Conservation (phyloP, 345 rosid species). For the Gossypioides kirkii region DNA sequence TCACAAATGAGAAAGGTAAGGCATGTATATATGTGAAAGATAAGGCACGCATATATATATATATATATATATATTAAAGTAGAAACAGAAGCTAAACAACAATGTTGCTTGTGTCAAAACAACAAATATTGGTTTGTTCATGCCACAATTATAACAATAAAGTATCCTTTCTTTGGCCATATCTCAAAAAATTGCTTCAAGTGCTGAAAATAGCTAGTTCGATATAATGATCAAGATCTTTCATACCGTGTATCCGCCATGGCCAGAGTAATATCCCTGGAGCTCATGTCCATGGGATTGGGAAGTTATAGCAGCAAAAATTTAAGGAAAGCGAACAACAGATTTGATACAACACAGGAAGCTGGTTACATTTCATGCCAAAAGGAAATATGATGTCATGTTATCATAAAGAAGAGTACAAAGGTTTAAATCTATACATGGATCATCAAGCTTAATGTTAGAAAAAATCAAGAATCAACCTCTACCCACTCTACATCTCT, state of each 20-base stretch:
- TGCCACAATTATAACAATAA: background rate
- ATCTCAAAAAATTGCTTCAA: conserved; percentile 27
- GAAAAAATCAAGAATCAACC: background rate
- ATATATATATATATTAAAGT: no score
- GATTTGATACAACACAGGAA: background rate
- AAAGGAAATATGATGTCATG: background rate
- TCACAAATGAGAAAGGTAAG: no score
- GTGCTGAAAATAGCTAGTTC: conserved; percentile 16
- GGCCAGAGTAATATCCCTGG: conserved; percentile 24
- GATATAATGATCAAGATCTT: conserved; percentile 24
- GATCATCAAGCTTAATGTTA: background rate
- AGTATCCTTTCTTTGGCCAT: conserved; percentile 24
- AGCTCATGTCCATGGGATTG: background rate
- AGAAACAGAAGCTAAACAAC: no score
- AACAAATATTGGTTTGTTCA: background rate
- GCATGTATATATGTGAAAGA: no score
- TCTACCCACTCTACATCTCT: background rate
- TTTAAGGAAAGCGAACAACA: background rate
- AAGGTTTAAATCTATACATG: background rate
- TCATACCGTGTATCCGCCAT: background rate
- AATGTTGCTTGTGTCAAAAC: no score
- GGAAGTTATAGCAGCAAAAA: background rate
- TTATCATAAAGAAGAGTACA: background rate
- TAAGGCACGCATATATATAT: no score
- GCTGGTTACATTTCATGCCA: background rate